Evolutionary conservation across 352 stramenopile species (phyloP).

Genomic region (Globisporangium carolinianum): DNA sequence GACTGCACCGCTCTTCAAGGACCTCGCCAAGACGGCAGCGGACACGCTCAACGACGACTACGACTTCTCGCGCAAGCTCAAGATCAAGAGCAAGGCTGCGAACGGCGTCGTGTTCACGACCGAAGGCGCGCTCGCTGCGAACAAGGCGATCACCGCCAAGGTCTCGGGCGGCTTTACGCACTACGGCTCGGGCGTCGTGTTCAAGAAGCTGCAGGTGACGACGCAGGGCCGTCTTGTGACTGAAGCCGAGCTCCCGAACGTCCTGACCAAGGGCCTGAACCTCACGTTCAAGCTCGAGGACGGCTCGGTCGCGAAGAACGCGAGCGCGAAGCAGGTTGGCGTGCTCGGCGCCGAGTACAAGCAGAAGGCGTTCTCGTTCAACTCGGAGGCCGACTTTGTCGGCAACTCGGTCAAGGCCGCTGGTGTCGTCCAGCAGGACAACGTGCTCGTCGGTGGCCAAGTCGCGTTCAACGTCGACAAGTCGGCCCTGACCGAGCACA

Average conservation of each 20-base stretch:
- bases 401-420: conserved; percentile 49
- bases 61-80: conserved; percentile 88
- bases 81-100: conserved; percentile 85
- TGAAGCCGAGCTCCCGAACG: conserved; percentile 72
- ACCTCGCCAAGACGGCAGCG: conserved; percentile 81
- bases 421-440: conserved; percentile 70
- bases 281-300: conserved; percentile 82
- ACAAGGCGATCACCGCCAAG: conserved; percentile 83
- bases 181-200: conserved; percentile 45
- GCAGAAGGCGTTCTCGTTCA: conserved; percentile 53
- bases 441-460: conserved; percentile 65
- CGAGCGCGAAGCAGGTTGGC: conserved; percentile 61
- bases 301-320: conserved; percentile 72
- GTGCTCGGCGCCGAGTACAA: conserved; percentile 76
- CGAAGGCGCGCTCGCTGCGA: conserved; percentile 64
- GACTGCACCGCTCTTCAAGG: conserved; percentile 81
- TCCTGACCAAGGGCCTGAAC: conserved; percentile 76
- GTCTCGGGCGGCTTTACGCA: conserved; percentile 70
- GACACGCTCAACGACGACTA: conserved; percentile 86
- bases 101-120: conserved; percentile 85
- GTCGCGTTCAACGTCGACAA: conserved; percentile 77
- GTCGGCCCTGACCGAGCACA: conserved; percentile 75
- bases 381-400: conserved; percentile 50
- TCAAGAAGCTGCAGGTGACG: conserved; percentile 87
- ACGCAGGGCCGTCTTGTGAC: conserved; percentile 70